Conservation (phyloP, 805 yeast species). For the Ogataea salicorniae region DNA sequence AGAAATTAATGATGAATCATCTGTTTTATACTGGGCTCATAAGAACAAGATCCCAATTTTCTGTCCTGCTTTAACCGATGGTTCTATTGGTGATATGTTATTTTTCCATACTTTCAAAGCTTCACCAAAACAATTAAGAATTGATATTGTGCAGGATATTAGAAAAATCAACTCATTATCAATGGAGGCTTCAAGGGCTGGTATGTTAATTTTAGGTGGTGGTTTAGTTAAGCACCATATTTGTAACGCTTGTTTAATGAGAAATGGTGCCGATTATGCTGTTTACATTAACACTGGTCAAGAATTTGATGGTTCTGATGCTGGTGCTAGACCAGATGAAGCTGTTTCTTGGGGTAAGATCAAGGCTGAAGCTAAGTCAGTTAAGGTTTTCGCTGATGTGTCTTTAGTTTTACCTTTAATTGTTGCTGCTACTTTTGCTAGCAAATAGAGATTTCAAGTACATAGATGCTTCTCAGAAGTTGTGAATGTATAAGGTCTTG, state of each 20-base stretch:
- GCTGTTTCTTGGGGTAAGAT: slow-evolving; percentile 99
- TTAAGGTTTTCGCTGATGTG: slow-evolving; percentile 93
- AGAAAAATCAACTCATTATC: slow-evolving; percentile 88
- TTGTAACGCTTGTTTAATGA: slow-evolving; percentile 96
- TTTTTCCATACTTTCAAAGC: slow-evolving; percentile 97
- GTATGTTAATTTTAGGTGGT: slow-evolving; percentile 95
- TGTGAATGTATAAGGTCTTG: not conserved
- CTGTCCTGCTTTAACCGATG: slow-evolving; percentile 97
- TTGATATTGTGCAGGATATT: slow-evolving; percentile 93
- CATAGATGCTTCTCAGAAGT: not conserved
- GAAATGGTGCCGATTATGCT: slow-evolving; percentile 98
- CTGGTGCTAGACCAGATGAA: slow-evolving; percentile 99
- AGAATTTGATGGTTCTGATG: slow-evolving; percentile 98
- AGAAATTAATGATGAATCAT: slow-evolving; percentile 89
- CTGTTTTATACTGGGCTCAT: slow-evolving; percentile 97
- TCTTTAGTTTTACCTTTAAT: slow-evolving; percentile 91
- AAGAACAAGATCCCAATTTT: slow-evolving; percentile 93
- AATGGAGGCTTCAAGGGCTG: slow-evolving; percentile 91
- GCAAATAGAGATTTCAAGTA: slow-evolving; percentile 28
- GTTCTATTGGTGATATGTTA: slow-evolving; percentile 97
- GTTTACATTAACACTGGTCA: slow-evolving; percentile 97
- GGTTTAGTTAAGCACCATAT: slow-evolving; percentile 96
- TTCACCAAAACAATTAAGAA: slow-evolving; percentile 80
- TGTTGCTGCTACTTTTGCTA: slow-evolving; percentile 96
- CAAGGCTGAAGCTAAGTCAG: slow-evolving; percentile 86